phyloP scores from a whole-genome alignment of 2,329 filamentous ascomycete species.

The Scytalidium lignicola region DNA sequence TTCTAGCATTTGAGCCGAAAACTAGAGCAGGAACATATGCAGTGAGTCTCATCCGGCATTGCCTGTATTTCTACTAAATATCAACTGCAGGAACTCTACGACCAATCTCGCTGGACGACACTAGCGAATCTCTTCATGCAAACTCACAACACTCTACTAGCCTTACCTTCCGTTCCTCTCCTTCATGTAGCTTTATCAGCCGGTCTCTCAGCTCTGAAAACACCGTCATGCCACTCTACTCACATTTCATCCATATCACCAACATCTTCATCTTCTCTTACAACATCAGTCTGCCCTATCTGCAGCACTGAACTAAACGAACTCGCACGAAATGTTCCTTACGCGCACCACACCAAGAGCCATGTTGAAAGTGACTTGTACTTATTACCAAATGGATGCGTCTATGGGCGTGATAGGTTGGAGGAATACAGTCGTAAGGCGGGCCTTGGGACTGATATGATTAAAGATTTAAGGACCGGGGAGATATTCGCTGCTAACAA shows the following conservation, averaged over 20 bases:
- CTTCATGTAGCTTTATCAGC: constrained; percentile 88
- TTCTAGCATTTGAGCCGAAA: constrained; percentile 69
- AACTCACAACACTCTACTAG: constrained; percentile 82
- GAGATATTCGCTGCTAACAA: constrained; percentile 57
- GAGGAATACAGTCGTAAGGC: constrained; percentile 75
- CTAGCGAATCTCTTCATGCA: constrained; percentile 76
- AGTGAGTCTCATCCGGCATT: constrained; percentile 10
- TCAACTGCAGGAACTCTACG: constrained; percentile 61
- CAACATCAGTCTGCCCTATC: constrained; percentile 80
- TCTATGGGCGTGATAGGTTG: constrained; percentile 74
- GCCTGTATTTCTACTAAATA: neutral
- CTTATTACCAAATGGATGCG: constrained; percentile 78
- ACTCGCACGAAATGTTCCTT: constrained; percentile 81
- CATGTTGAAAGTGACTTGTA: constrained; percentile 84
- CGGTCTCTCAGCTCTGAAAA: constrained; percentile 91
- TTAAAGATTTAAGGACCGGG: constrained; percentile 76
- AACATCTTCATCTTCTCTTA: constrained; percentile 26
- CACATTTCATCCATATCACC: constrained; percentile 23
- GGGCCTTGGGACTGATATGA: constrained; percentile 57
- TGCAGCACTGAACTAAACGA: constrained; percentile 94
- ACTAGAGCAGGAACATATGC: constrained; percentile 53
- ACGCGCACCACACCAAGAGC: constrained; percentile 92
- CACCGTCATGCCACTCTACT: constrained; percentile 78
- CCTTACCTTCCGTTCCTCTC: constrained; percentile 74
- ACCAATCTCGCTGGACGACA: constrained; percentile 63